Percentiles rank a stretch among this genome's conserved stretches.
Conservation (phyloP, 805 yeast genomes). For the Brettanomyces naardenensis region DNA sequence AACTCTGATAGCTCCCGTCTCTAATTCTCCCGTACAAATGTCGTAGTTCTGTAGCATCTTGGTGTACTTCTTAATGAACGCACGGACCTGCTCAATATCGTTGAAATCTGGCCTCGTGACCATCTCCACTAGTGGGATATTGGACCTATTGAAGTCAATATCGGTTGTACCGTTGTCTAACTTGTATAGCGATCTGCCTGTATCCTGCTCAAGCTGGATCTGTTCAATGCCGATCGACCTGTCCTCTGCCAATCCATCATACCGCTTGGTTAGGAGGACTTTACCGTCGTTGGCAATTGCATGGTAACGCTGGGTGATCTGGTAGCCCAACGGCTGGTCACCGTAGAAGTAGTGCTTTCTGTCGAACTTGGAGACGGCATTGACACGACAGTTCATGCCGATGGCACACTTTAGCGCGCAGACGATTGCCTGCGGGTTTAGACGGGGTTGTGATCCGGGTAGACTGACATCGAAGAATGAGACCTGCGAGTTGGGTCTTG, state of each 20-base stretch:
- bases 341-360: conserved; percentile 94
- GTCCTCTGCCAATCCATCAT: conserved; percentile 40
- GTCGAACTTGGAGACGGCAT: conserved; percentile 61
- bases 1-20: conserved; percentile 90
- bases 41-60: conserved; percentile 57
- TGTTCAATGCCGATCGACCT: conserved; percentile 61
- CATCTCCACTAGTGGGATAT: conserved; percentile 81
- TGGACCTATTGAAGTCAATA: conserved; percentile 78
- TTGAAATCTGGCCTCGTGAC: conserved; percentile 87
- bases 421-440: conserved; percentile 67
- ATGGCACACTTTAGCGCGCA: conserved; percentile 67
- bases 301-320: conserved; percentile 80
- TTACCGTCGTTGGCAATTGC: conserved; percentile 72
- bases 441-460: conserved; percentile 86
- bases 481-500: conserved; percentile 56
- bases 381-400: conserved; percentile 57
- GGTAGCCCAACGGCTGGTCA: conserved; percentile 95
- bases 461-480: conserved; percentile 78
- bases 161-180: conserved; percentile 27
- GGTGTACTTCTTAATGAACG: conserved; percentile 78
- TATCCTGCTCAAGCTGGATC: conserved; percentile 90
- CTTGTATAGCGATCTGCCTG: conserved; percentile 68
- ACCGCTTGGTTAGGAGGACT: conserved; percentile 36
- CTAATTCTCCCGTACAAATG: conserved; percentile 85
- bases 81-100: conserved; percentile 55